phyloP scores from a whole-genome alignment of 106 monocot genomes.

The Apostasia shenzhenica region DNA sequence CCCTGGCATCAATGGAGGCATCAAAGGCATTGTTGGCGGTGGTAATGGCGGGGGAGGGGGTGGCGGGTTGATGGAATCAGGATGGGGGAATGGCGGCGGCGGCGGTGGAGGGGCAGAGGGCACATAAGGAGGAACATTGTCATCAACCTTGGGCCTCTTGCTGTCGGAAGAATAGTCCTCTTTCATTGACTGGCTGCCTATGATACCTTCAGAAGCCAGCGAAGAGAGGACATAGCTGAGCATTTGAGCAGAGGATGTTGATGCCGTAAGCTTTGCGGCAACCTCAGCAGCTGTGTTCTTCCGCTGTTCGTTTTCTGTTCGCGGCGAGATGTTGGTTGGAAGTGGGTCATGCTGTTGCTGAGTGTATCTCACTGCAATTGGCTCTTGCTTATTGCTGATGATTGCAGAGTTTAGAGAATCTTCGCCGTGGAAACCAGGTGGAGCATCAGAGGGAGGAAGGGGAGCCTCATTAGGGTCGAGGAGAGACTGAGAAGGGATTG shows the following conservation, averaged over 20 bases:
- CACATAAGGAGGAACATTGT: constrained; percentile 18
- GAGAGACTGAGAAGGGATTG: background rate
- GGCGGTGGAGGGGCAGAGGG: constrained; percentile 13
- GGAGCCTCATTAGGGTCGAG: constrained; percentile 17
- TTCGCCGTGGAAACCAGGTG: constrained; percentile 5
- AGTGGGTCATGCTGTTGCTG: background rate
- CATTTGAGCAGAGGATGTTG: constrained; percentile 62
- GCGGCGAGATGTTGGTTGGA: background rate
- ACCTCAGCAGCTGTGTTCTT: constrained; percentile 53
- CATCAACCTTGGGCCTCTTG: constrained; percentile 53
- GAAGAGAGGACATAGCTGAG: constrained; percentile 65
- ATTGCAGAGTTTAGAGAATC: background rate
- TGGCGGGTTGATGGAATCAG: constrained; percentile 17
- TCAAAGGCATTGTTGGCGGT: constrained; percentile 6
- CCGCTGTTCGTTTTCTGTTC: constrained; percentile 18
- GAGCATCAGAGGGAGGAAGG: background rate
- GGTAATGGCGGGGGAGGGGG: background rate
- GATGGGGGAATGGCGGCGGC: constrained; percentile 24
- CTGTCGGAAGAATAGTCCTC: constrained; percentile 33
- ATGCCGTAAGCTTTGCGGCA: constrained; percentile 61
- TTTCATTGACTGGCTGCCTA: constrained; percentile 14
- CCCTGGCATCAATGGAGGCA: constrained; percentile 20
- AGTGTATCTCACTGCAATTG: background rate
- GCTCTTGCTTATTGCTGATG: background rate
- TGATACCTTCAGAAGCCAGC: constrained; percentile 48